These are phyloP conservation scores for Microglena sp. DNA, from an alignment of 139 green algal species.

Conservation along the genomic window DNA sequence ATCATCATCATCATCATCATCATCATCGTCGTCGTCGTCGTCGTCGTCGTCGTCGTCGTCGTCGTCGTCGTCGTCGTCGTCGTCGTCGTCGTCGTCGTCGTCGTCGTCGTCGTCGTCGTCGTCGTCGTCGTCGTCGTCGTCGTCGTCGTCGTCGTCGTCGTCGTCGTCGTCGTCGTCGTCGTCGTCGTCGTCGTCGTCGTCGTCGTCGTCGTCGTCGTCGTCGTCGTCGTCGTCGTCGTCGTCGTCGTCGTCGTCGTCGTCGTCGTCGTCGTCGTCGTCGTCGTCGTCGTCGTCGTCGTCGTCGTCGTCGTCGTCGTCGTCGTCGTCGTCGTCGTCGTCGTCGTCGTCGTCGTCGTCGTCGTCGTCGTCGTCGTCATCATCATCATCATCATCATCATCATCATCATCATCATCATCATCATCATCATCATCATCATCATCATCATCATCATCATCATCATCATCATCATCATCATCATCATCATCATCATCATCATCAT, in stretches of 20 bases:
- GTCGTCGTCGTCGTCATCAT: neutral
- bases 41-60: slow-evolving; percentile 4
- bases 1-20: neutral
- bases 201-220: neutral
- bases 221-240: neutral
- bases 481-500: no score
- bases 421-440: no score
- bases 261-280: no score
- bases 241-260: no score
- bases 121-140: neutral
- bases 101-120: neutral
- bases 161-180: neutral
- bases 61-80: slow-evolving; percentile 3
- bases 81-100: neutral
- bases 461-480: no score
- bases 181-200: no score
- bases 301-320: neutral
- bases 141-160: neutral
- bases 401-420: no score
- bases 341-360: neutral
- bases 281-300: neutral
- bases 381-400: no score
- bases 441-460: no score
- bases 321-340: neutral
- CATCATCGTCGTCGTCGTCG: slow-evolving; percentile 7